Percentiles rank a stretch among this genome's conserved stretches.
phyloP scores from a whole-genome alignment of 2,329 filamentous ascomycete genomes.

The Exophiala xenobiotica region DNA sequence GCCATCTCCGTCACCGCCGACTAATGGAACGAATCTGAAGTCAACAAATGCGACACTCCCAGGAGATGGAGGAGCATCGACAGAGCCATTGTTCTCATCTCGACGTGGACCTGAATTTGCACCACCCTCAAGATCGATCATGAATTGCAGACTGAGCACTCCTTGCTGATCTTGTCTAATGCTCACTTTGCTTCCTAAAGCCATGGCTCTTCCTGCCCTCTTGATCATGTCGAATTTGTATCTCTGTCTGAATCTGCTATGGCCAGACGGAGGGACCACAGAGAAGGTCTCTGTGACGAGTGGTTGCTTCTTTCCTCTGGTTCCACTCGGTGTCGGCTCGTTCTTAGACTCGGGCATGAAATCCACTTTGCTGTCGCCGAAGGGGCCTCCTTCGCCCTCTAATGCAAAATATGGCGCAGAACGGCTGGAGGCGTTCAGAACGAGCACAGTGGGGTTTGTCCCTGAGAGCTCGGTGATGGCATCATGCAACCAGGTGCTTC shows the following conservation, averaged over 20 bases:
- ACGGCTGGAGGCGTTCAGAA: conserved; percentile 62
- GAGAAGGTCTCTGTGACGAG: conserved; percentile 52
- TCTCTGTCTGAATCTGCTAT: conserved; percentile 67
- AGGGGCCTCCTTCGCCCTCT: conserved; percentile 59
- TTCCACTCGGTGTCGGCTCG: conserved; percentile 37
- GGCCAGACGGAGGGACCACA: conserved; percentile 57
- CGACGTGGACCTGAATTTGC: conserved; percentile 17
- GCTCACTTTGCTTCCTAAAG: conserved; percentile 86
- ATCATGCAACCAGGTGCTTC: conserved; percentile 51
- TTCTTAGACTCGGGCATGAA: conserved; percentile 53
- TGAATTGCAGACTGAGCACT: conserved; percentile 90
- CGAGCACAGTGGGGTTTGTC: conserved; percentile 71
- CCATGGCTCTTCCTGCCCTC: conserved; percentile 88
- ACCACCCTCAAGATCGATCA: conserved; percentile 77
- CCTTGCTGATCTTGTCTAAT: conserved; percentile 84
- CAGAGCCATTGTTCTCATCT: conserved; percentile 10
- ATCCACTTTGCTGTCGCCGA: conserved; percentile 61
- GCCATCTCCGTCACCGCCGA: conserved; percentile 46
- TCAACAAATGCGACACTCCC: conserved; percentile 41
- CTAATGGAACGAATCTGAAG: conserved; percentile 48
- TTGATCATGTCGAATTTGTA: conserved; percentile 89
- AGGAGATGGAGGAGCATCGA: conserved; percentile 18
- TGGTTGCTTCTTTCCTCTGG: conserved; percentile 37
- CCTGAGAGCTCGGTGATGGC: conserved; percentile 55
- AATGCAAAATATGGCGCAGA: conserved; percentile 71